These are phyloP conservation scores for Malassezia dermatis DNA, from an alignment of 1,284 basidiomycete species.

Conservation along the genomic window DNA sequence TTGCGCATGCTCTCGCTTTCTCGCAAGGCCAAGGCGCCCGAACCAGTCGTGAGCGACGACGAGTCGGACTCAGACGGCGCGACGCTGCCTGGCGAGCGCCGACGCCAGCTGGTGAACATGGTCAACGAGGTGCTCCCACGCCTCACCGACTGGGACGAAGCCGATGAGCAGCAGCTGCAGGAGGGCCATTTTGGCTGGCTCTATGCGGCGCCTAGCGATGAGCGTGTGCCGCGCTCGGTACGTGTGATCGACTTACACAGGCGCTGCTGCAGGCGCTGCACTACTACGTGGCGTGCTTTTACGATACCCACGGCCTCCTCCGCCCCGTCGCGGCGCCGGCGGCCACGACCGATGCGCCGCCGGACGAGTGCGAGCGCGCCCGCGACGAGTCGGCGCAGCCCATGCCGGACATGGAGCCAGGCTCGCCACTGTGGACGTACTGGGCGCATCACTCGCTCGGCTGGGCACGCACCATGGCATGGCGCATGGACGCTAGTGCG, in stretches of 20 bases:
- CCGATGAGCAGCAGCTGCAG: background rate
- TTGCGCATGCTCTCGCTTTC: background rate
- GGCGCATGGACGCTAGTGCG: slow-evolving; percentile 5
- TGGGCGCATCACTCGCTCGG: slow-evolving; percentile 12
- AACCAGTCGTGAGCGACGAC: background rate
- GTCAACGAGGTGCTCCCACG: slow-evolving; percentile 1
- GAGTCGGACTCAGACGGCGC: background rate
- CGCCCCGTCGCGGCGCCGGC: background rate
- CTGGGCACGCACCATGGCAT: background rate
- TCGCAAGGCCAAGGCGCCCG: background rate
- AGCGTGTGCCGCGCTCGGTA: background rate
- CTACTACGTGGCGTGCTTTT: slow-evolving; percentile 11
- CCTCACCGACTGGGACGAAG: slow-evolving; percentile 1
- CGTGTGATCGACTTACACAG: background rate
- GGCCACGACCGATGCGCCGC: background rate
- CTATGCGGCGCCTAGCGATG: background rate
- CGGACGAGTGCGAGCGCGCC: background rate
- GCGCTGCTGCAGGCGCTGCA: slow-evolving; percentile 6
- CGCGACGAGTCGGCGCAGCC: background rate
- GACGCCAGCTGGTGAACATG: background rate
- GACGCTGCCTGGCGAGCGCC: background rate
- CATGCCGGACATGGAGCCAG: slow-evolving; percentile 6
- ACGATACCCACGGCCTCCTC: slow-evolving; percentile 2
- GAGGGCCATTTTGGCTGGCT: slow-evolving; percentile 7
- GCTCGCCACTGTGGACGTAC: slow-evolving; percentile 2